Evolutionary conservation across 768 basidiomycete species (phyloP), one percentile per base, ranked within the genome.

Genomic region (Cystobasidium ongulense): DNA sequence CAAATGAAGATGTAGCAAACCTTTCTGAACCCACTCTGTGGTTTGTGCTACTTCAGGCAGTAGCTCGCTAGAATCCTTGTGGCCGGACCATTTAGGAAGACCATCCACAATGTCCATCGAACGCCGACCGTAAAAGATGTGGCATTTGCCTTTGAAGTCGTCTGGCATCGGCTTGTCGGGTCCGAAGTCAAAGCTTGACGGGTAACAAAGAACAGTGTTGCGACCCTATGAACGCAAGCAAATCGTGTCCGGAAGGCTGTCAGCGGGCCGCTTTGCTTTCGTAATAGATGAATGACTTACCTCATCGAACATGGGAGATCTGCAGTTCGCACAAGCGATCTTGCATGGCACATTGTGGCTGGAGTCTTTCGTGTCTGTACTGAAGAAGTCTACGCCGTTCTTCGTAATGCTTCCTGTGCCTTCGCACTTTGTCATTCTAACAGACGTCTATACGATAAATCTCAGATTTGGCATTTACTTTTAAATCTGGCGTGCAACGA

Each of bases 81-180:
- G 68, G 4, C 53, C 68, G 15, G 50, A 17, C 68, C 68, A 71
- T 29, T 71, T 71, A 15, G 68, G 68, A 23, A 71, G 68, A 59
- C 68, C 68, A 59, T 71, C 68, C 27, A 59, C 23, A 8, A 54
- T 57, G 27, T 71, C 68, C 3, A 71, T 29, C 11, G 53, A 57
- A 1, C 68, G 52, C 1, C 53, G 59, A 2, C 68, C 68, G 35
- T 71, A 71, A 52, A 71, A 71, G 35, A 71, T 71, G 27, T 71
- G 68, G 25, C 68, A 71, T 59, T 71, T 71, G 5, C 50, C 68
- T 53, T 59, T 71, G 68, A 71, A 71, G 36, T 71, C 68, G 21
- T 71, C 68, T 10, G 68, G 68, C 68, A 71, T 71, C 27, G 23
- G 3, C 27, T 36, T 36, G 68, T 61, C 68, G 11, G 33, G 27